Percentiles rank a stretch among this genome's conserved stretches.
Evolutionary conservation across 2,329 filamentous ascomycete genomes (phyloP).

Genomic region (Ascochyta viciae-villosae): DNA sequence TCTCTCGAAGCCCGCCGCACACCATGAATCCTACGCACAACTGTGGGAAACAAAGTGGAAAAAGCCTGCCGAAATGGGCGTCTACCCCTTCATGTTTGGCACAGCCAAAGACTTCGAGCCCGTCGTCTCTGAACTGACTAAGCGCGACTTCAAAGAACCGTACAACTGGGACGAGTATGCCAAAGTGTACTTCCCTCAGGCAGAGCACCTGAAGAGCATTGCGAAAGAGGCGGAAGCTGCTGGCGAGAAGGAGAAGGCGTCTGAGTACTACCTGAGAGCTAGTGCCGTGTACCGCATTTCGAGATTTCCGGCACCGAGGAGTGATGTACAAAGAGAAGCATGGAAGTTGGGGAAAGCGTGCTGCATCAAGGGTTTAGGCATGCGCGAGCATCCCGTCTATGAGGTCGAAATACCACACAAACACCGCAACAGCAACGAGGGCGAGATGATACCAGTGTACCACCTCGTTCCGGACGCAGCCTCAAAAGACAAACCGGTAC

Average conservation of each 20-base stretch:
- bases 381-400: constrained; percentile 61
- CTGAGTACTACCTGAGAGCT: constrained; percentile 64
- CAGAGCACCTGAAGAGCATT: constrained; percentile 61
- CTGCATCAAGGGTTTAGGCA: constrained; percentile 62
- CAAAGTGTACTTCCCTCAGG: constrained; percentile 64
- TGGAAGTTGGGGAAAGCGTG: constrained; percentile 71
- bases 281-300: constrained; percentile 73
- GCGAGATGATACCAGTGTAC: constrained; percentile 67
- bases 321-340: constrained; percentile 62
- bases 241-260: constrained; percentile 62
- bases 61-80: constrained; percentile 66
- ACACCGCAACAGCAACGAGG: constrained; percentile 59
- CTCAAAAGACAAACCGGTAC: constrained; percentile 53
- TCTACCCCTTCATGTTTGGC: constrained; percentile 80
- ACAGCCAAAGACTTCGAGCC: constrained; percentile 72
- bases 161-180: constrained; percentile 70
- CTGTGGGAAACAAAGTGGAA: constrained; percentile 81
- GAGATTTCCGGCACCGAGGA: constrained; percentile 67
- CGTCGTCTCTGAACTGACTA: constrained; percentile 69
- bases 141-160: constrained; percentile 69
- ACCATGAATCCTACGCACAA: constrained; percentile 57
- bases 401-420: constrained; percentile 69
- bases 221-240: constrained; percentile 60
- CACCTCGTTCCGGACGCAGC: constrained; percentile 64
- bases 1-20: constrained; percentile 50